A percentile compares a stretch with the other conserved stretches of the same genome.
phyloP scores from a whole-genome alignment of 257 asterid species.

The Coffea eugenioides region DNA sequence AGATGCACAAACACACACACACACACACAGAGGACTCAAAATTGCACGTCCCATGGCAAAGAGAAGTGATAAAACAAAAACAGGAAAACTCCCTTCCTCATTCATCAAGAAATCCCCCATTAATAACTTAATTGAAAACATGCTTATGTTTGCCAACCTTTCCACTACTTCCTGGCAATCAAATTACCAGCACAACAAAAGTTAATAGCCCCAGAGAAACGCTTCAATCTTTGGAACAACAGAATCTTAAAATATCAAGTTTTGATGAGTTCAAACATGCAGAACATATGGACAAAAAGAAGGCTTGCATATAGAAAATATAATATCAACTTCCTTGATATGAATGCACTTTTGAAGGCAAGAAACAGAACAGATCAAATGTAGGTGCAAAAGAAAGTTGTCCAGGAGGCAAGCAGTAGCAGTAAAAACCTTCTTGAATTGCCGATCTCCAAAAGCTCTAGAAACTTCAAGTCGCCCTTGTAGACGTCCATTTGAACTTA shows the following conservation, averaged over 20 bases:
- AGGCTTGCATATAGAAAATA: neutral
- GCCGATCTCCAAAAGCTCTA: conserved; percentile 92
- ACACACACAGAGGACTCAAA: no score
- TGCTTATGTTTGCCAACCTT: neutral
- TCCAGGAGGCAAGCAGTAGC: conserved; percentile 4
- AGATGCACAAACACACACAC: neutral
- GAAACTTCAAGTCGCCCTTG: conserved; percentile 97
- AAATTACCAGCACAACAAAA: neutral
- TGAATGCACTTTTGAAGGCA: neutral
- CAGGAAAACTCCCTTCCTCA: neutral
- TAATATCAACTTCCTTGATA: neutral
- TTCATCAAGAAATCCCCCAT: neutral
- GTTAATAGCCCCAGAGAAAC: neutral
- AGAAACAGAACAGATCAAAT: neutral
- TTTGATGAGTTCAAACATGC: neutral
- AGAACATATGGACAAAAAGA: neutral
- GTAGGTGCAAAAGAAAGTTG: neutral
- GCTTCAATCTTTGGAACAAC: neutral
- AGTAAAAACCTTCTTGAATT: conserved; percentile 75
- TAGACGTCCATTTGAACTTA: conserved; percentile 80
- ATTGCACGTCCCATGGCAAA: neutral
- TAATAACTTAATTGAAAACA: neutral
- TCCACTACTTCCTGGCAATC: neutral
- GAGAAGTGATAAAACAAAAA: neutral
- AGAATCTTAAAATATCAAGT: neutral